Base-by-base conservation (phyloP, 768 basidiomycete genomes). In the Suillus fuscotomentosus region DNA sequence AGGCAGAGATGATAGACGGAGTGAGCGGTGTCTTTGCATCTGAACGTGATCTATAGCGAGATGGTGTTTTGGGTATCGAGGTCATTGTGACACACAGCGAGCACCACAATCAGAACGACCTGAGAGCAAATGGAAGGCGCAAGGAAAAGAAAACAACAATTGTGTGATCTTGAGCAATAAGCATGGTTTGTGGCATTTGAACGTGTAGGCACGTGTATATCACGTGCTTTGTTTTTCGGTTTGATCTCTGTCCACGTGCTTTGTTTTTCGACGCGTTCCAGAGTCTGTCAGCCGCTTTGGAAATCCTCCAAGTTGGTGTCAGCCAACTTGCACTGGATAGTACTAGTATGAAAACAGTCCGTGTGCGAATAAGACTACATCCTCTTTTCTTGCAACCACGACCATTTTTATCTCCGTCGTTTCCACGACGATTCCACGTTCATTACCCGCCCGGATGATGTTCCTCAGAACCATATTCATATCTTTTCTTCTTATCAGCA, bases 21-120 rank as follows among this genome's bases (percentile, higher is more conserved):
- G 82, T 83, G 15, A 84, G 75, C 0, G 83, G 84, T 0, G 83
- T 83, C 55, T 80, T 83, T 13, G 82, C 76, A 64, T 82, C 82
- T 61, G 82, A 83, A 61, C 82, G 81, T 36, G 82, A 81, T 2
- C 83, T 78, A 60, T 77, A 78, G n/a, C 80, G 75, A 20, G 79
- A 72, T 2, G 83, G 83, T 5, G 83, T 84, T 67, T 81, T 83
- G 1, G 83, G 82, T 11, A 61, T 69, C 62, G 43, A 70, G 13
- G 60, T 48, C 75, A 75, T 75, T 50, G 50, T 61, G 9, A 43
- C 15, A 3, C 24, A 17, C 24, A 41, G 22, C 17, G 31, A 65
- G 38, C 3, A 34, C 36, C 10, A 62, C 42, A 22, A 36, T 41
- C 14, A 63, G 13, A 61, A 59, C 17, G 10, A 13, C 20, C 36